Evolutionary conservation across 306 rosid genomes (phyloP).

Genomic region (Potentilla sterilis): DNA sequence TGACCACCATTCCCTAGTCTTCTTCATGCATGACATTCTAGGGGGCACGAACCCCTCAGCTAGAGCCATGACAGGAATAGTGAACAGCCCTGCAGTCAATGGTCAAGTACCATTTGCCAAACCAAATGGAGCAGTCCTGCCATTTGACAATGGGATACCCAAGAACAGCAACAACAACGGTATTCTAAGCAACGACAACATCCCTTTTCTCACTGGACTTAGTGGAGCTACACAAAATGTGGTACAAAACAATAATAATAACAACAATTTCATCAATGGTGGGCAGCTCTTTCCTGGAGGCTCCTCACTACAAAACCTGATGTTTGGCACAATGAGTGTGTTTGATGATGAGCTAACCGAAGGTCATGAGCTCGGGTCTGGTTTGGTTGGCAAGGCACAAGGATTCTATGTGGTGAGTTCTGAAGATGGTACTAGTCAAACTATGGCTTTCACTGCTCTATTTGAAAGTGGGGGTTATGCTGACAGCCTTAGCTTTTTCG

Average conservation of each 20-base stretch:
- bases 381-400: constrained; percentile 77
- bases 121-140: constrained; percentile 77
- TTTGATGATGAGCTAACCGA: constrained; percentile 79
- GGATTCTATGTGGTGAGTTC: constrained; percentile 72
- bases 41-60: constrained; percentile 80
- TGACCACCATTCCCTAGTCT: constrained; percentile 40
- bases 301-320: constrained; percentile 47
- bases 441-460: constrained; percentile 70
- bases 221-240: constrained; percentile 45
- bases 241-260: constrained; percentile 45
- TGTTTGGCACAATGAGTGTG: constrained; percentile 78
- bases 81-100: constrained; percentile 61
- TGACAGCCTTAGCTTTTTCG: constrained; percentile 67
- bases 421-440: constrained; percentile 71
- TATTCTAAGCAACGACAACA: constrained; percentile 65
- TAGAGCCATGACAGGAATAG: constrained; percentile 64
- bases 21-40: constrained; percentile 77
- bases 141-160: constrained; percentile 54
- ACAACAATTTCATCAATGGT: constrained; percentile 37
- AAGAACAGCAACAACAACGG: constrained; percentile 67
- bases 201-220: constrained; percentile 81
- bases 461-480: constrained; percentile 61
- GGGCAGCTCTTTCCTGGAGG: constrained; percentile 65
- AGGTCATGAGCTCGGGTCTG: constrained; percentile 66
- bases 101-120: constrained; percentile 87